Base-by-base conservation (phyloP, 768 basidiomycete genomes). In the Chalciporus chontae region DNA sequence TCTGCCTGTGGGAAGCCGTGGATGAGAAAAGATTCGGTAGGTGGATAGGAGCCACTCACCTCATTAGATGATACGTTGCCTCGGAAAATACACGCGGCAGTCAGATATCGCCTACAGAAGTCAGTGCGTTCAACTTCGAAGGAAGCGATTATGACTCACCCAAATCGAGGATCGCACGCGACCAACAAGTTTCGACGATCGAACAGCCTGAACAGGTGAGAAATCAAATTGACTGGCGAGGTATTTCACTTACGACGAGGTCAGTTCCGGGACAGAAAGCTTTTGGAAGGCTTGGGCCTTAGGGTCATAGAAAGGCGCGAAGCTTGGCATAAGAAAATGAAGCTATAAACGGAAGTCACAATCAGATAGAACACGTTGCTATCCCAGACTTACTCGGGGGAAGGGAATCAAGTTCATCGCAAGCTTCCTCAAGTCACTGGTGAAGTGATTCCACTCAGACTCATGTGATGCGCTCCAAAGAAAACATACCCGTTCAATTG, bases 311-410 rank as follows among this genome's bases (percentile, higher is more conserved):
- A 98, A 83, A 0, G 96, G 96, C 0, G 92, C 93, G 66, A 93
- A 96, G 56, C 91, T 94, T 43, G 92, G 91, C 75, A 92, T 89
- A 59, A 99, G 80, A 81, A 97, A 99, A 67, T 99, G 95, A 45
- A 98, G 79, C 85, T 95, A 67, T 61, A 62, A 43, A 23, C 32
- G 10, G 41, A 14, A 23, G 14, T 48, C 37, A 51, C 38, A 32
- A 55, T 27, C 15, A 8, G 9, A 26, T 38, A 27, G 8, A 21
- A 6, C 5, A 15, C 17, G 10, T 15, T n/a, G 13, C 37, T 45
- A 23, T 14, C 10, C 11, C 14, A 6, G 17, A 70, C 81, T 45
- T 68, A 88, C 87, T 52, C 94, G 92, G 57, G 95, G 95, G 79
- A 98, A 99, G 0, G 95, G 95, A 53, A 98, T 77, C 45, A 97